A percentile compares a stretch with the other conserved stretches of the same genome.
Evolutionary conservation across 768 basidiomycete genomes (phyloP).

Genomic region (Tulasnella sp.): DNA sequence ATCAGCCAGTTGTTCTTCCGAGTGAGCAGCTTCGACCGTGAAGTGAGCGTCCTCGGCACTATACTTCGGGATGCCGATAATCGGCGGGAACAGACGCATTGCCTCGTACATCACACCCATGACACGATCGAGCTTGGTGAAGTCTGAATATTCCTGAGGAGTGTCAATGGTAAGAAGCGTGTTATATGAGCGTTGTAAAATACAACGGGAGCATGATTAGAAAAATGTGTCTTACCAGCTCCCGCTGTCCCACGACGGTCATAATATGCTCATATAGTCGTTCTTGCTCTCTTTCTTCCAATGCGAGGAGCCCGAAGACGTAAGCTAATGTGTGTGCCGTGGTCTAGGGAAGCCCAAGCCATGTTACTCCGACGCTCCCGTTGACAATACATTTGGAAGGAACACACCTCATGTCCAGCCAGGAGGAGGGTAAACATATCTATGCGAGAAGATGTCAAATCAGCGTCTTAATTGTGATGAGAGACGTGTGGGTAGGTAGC

Average conservation of each 20-base stretch:
- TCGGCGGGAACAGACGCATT: conserved; percentile 4
- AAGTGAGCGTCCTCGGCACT: neutral
- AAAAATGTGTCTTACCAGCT: neutral
- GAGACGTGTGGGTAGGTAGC: neutral
- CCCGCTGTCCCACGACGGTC: neutral
- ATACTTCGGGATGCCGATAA: conserved; percentile 5
- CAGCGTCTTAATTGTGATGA: neutral
- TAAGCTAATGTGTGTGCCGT: conserved; percentile 11
- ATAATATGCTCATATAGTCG: conserved; percentile 3
- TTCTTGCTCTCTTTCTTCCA: conserved; percentile 6
- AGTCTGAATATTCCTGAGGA: conserved; percentile 11
- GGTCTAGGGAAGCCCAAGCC: neutral
- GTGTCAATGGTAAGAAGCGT: neutral
- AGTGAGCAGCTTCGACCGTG: neutral
- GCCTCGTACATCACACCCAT: conserved; percentile 6
- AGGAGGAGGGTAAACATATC: conserved; percentile 5
- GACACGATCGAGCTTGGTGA: neutral
- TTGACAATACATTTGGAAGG: no score
- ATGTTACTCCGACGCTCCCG: no score
- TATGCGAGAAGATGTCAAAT: no score
- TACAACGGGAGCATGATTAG: no score
- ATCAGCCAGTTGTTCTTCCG: neutral
- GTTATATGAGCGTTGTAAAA: no score
- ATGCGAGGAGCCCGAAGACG: conserved; percentile 6
- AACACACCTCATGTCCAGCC: conserved; percentile 9